Conservation (phyloP, 2,329 filamentous ascomycete species). For the Trichoderma cornu-damae region DNA sequence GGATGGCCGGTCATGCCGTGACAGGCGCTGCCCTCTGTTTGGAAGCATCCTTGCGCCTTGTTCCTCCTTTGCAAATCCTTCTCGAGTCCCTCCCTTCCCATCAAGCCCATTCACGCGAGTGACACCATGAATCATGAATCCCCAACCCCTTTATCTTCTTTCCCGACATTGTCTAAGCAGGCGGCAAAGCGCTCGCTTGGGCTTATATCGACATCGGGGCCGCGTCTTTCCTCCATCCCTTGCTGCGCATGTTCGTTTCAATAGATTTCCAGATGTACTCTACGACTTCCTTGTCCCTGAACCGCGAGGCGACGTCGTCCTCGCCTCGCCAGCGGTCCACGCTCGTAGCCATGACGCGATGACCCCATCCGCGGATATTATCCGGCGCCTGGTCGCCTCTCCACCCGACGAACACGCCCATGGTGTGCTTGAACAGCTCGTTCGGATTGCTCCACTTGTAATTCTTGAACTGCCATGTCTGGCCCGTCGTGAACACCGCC, state of each 20-base stretch:
- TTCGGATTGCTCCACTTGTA: constrained; percentile 92
- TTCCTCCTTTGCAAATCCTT: not conserved
- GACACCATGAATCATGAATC: not conserved
- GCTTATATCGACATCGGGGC: constrained; percentile 49
- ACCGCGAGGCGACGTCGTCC: constrained; percentile 53
- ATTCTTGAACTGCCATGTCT: constrained; percentile 97
- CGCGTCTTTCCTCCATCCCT: constrained; percentile 73
- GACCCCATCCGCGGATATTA: constrained; percentile 76
- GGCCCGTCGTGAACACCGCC: constrained; percentile 94
- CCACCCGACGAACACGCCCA: constrained; percentile 89
- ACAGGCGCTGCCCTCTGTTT: constrained; percentile 20
- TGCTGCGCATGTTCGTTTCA: constrained; percentile 78
- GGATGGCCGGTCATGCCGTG: not conserved
- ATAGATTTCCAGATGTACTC: constrained; percentile 89
- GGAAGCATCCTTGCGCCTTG: not conserved
- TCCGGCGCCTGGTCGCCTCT: constrained; percentile 74
- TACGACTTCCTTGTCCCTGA: constrained; percentile 87
- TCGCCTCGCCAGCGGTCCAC: constrained; percentile 77
- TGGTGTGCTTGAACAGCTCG: constrained; percentile 83
- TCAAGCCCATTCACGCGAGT: not conserved
- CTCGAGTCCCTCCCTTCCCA: not conserved
- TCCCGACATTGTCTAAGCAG: not conserved
- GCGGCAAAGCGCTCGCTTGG: not conserved
- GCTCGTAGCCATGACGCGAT: constrained; percentile 70
- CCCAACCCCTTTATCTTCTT: no score